Percentiles rank a stretch among this genome's conserved stretches.
These are phyloP conservation scores for Giardia muris DNA, from an alignment of 208 protist genomes.

Conservation along the genomic window DNA sequence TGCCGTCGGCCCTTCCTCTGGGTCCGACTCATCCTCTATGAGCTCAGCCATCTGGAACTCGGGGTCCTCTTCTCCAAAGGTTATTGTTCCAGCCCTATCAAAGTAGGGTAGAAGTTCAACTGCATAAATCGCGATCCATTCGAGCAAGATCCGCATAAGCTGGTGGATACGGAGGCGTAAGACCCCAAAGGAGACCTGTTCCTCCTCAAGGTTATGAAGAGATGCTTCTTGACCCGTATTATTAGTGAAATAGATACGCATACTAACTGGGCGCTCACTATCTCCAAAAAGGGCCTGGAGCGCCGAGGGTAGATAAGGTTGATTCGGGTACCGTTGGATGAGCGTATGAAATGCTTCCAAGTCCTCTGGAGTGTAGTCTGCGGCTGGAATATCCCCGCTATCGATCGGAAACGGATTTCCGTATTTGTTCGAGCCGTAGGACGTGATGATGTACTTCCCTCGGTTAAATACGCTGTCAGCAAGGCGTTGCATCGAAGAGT, in stretches of 20 bases:
- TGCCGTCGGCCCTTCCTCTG: too few species aligned
- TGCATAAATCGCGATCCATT: conserved; percentile 5
- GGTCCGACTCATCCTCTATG: too few species aligned
- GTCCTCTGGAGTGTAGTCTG: neutral
- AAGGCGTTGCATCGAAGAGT: neutral
- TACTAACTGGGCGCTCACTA: neutral
- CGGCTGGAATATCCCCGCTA: neutral
- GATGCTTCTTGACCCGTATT: neutral
- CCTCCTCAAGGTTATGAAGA: conserved; percentile 13
- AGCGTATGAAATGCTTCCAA: neutral
- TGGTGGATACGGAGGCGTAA: neutral
- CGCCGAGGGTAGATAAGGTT: neutral
- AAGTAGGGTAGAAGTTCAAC: neutral
- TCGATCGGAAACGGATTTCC: neutral
- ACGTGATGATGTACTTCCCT: neutral
- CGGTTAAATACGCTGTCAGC: neutral
- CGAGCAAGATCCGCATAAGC: neutral
- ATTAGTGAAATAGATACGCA: neutral
- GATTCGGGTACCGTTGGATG: neutral
- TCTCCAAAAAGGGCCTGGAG: neutral
- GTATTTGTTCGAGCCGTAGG: neutral
- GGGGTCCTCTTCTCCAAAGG: too few species aligned
- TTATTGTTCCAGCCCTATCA: too few species aligned
- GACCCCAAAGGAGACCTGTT: conserved; percentile 19
- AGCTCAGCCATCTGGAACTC: too few species aligned